phyloP scores from a whole-genome alignment of 495 filamentous ascomycete genomes.

The Aspergillus nanangensis region DNA sequence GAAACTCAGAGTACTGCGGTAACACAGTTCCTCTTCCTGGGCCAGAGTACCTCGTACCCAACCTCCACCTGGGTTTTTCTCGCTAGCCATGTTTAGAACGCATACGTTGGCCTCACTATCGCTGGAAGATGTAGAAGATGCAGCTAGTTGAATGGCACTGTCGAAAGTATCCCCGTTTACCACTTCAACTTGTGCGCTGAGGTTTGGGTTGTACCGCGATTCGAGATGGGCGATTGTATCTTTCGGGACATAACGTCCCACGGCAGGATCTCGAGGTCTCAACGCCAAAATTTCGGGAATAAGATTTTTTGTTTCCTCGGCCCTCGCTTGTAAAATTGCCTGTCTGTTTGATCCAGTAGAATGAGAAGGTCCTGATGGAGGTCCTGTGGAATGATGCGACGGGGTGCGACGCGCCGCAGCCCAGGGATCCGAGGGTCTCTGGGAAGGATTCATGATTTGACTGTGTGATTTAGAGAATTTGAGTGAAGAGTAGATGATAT shows the following conservation, averaged over 20 bases:
- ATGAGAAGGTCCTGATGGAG: too few relatives aligned
- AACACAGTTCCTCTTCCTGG: conserved; percentile 65
- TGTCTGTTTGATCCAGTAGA: background rate
- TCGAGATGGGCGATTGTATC: conserved; percentile 12
- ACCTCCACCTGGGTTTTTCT: conserved; percentile 48
- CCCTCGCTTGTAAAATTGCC: background rate
- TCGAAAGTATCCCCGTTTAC: conserved; percentile 49
- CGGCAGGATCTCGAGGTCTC: conserved; percentile 19
- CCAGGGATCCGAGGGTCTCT: too few relatives aligned
- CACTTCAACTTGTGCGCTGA: conserved; percentile 28
- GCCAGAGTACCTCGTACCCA: conserved; percentile 51
- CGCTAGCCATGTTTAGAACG: conserved; percentile 60
- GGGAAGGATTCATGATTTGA: too few relatives aligned
- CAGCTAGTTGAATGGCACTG: conserved; percentile 36
- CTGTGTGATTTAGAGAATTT: too few relatives aligned
- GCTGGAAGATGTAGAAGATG: conserved; percentile 3
- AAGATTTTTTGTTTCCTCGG: conserved; percentile 10
- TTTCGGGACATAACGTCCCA: conserved; percentile 14
- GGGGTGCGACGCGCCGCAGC: too few relatives aligned
- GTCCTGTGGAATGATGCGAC: too few relatives aligned
- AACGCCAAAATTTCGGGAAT: conserved; percentile 17
- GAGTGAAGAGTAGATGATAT: too few relatives aligned
- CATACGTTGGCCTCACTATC: conserved; percentile 34
- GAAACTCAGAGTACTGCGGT: conserved; percentile 52
- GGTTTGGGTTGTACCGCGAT: conserved; percentile 15